Base-by-base conservation (phyloP, 129 eudicot genomes). In the Helianthus tuberosus region DNA sequence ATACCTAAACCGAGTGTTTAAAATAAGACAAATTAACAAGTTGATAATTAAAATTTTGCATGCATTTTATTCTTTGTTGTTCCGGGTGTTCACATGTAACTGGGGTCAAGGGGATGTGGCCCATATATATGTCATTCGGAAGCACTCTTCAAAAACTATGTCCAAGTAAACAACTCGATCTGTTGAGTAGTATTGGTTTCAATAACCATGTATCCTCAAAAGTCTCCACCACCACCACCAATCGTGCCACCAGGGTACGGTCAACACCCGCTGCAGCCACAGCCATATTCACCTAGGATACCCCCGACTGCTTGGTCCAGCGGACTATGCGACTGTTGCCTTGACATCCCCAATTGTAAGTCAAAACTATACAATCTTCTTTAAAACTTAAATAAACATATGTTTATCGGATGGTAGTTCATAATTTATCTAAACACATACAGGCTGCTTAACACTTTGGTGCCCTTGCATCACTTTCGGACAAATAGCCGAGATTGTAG, bases 301-400 rank as follows among this genome's bases (percentile, higher is more conserved):
- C 50, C 35, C 15, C 11, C n/a, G n/a, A n/a, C n/a, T n/a, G n/a
- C 78, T 44, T 74, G 78, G 78, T 74, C 78, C 5, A 74, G 71
- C 35, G 71, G 78, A 63, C 71, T 74, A 49, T 74, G 78, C 25
- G 78, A 74, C 71, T 74, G 71, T 50, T 74, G 71, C 25, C 8
- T 35, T 35, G 71, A 74, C 50, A 63, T 74, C 64, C 71, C 78
- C 12, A 74, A 12, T 49, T 74, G 78, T 63, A 63, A 50, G 71
- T 49, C 39, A 64, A 27, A 60, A 1, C 17, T 12, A 29, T 60
- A 5, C 41, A 58, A 11, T 25, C 17, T 53, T 15, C 12, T 17
- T 55, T 14, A 8, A 17, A 17, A 23, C 13, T 17, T 2, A 55
- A 8, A 3, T 0, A 6, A 10, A 15, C 13, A 3, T 17, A n/a